Base-by-base conservation (phyloP, 768 basidiomycete species). In the Auriculariales sp. region DNA sequence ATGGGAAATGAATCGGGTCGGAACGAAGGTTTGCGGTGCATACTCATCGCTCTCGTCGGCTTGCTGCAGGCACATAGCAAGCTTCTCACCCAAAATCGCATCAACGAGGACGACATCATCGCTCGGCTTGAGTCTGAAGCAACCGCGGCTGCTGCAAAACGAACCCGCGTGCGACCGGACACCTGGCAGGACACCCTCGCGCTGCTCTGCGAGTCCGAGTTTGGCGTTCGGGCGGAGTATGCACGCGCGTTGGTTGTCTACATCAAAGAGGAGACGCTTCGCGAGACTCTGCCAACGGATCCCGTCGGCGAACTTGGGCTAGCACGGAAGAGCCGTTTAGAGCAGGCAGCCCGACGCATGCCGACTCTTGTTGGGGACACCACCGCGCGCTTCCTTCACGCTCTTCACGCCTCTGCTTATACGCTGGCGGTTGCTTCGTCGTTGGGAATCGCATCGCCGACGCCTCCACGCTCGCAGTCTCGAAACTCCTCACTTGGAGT, bases 131-230 rank as follows among this genome's bases (percentile, higher is more conserved):
- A n/a, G n/a, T n/a, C n/a, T n/a, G n/a, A n/a, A n/a, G n/a, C n/a
- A n/a, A n/a, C n/a, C n/a, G n/a, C n/a, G n/a, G n/a, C n/a, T n/a
- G n/a, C n/a, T n/a, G n/a, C n/a, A n/a, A n/a, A n/a, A n/a, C n/a
- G 86, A 51, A 79, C 78, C 9, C 72, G 72, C 53, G 74, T 95
- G 28, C 71, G 82, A 3, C 81, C 84, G 27, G 89, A 91, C 59
- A 75, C 83, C 29, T 94, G 90, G 90, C 87, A 91, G 60, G 91
- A 94, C 53, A 92, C 87, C 2, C 63, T 94, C 36, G 83, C 81
- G 45, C 69, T 95, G 25, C 64, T 94, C 3, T 93, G 89, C 60
- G 89, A 94, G 59, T 62, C 66, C 11, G 81, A 88, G 50, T 81
- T 76, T 56, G 67, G 75, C n/a, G 79, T 93, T 19, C 79, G 92